phyloP scores from a whole-genome alignment of 2,329 filamentous ascomycete genomes.

The Bisporella sp. region DNA sequence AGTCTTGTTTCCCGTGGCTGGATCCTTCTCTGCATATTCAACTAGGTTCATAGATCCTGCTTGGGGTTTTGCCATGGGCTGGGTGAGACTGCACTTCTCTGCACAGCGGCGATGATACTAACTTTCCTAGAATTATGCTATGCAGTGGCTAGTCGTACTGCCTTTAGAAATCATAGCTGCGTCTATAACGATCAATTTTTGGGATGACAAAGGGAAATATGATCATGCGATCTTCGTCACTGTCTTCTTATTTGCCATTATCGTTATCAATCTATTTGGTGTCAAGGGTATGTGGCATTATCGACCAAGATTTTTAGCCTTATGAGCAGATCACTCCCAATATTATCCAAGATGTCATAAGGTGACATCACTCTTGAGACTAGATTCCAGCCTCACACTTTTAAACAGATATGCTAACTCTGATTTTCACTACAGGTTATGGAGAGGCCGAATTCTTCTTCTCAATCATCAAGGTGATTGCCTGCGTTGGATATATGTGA shows the following conservation, averaged over 20 bases:
- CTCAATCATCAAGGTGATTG: slow-evolving; percentile 76
- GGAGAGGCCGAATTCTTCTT: slow-evolving; percentile 88
- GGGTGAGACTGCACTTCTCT: slow-evolving; percentile 34
- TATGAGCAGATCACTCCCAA: no score
- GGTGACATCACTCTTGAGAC: no score
- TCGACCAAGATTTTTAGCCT: no score
- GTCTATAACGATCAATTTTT: slow-evolving; percentile 76
- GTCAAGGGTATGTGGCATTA: slow-evolving; percentile 48
- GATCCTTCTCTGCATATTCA: slow-evolving; percentile 87
- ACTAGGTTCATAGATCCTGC: slow-evolving; percentile 89
- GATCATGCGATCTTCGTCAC: slow-evolving; percentile 72
- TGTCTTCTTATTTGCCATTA: slow-evolving; percentile 70
- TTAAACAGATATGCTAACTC: no score
- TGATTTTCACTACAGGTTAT: slow-evolving; percentile 41
- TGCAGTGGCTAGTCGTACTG: slow-evolving; percentile 81
- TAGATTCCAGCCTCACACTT: no score
- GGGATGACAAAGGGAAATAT: slow-evolving; percentile 49
- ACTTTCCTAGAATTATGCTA: slow-evolving; percentile 54
- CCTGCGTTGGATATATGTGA: slow-evolving; percentile 83
- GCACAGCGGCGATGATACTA: slow-evolving; percentile 1
- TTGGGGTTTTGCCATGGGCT: slow-evolving; percentile 93
- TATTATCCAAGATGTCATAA: no score
- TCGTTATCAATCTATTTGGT: slow-evolving; percentile 80
- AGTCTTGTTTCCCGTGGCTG: slow-evolving; percentile 82
- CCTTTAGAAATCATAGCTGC: slow-evolving; percentile 85